Evolutionary conservation across 768 basidiomycete species (phyloP), one percentile per base, ranked within the genome.

Genomic region (Mycena crocata): DNA sequence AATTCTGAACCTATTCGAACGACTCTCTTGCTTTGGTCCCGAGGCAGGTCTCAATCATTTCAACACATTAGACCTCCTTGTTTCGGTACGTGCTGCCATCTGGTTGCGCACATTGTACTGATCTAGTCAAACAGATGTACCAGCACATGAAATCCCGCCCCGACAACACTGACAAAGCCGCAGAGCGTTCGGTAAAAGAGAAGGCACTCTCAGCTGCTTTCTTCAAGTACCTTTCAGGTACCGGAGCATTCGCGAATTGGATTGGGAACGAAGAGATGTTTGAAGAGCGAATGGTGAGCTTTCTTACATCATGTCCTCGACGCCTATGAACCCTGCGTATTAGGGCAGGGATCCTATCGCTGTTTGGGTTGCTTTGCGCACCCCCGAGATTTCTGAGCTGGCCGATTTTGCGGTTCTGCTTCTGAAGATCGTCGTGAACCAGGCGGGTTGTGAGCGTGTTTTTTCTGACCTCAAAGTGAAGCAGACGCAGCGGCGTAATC

Each of bases 271-370:
- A 44, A 21, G 42, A 7, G 13, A 13, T 13, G 21, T 44, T 44
- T 21, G 42, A 44, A n/a, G 7, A 44, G 42, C 9, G 42, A 21
- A 44, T 44, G 42, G 42, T 44, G 12, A 44, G 42, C 6, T n/a
- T 72, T 78, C 10, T 77, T 68, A 30, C 32, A 73, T 9, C 71
- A 75, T 68, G 76, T 76, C 44, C 46, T 68, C 44, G 68, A 13
- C 24, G 13, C 19, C 12, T 6, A 19, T 5, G 10, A 32, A 34
- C 35, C 26, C 23, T 15, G 24, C 13, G n/a, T n/a, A n/a, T 5
- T 23, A 54, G 51, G 51, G 23, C 5, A 54, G 34, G 14, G 34
- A 54, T 24, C 51, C 51, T 24, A 24, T 54, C 35, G 14, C 8
- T 21, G 51, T 54, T 5, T 54, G 51, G 51, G 51, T 37, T 17